These are phyloP conservation scores for Saccharomyces kudriavzevii DNA, from an alignment of 805 yeast species.

Conservation along the genomic window DNA sequence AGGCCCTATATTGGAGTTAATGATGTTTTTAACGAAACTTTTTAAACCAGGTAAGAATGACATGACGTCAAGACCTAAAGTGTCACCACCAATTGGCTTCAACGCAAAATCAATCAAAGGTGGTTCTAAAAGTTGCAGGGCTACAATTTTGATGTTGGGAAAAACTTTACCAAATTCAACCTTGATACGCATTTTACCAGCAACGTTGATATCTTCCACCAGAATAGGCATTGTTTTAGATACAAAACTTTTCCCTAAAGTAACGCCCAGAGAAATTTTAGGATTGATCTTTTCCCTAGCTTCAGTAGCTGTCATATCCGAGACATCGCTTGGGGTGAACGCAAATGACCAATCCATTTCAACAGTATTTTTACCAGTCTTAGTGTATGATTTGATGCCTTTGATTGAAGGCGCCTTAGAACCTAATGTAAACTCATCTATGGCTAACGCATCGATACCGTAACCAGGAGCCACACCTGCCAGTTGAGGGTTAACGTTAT, in stretches of 20 bases:
- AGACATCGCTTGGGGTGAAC: constrained; percentile 74
- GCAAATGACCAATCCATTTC: constrained; percentile 83
- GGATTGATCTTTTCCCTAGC: constrained; percentile 66
- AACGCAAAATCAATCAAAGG: constrained; percentile 71
- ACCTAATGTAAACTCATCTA: constrained; percentile 75
- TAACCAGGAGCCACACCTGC: constrained; percentile 73
- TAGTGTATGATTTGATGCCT: constrained; percentile 64
- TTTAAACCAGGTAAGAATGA: constrained; percentile 75
- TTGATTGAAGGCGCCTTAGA: constrained; percentile 71
- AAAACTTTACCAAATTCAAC: constrained; percentile 54
- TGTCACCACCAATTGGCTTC: constrained; percentile 84
- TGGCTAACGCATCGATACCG: constrained; percentile 65
- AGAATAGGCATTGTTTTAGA: constrained; percentile 69
- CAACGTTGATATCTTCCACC: constrained; percentile 72
- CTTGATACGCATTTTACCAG: constrained; percentile 61
- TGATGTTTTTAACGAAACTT: constrained; percentile 57
- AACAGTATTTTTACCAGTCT: constrained; percentile 54
- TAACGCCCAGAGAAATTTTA: constrained; percentile 71
- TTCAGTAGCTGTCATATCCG: constrained; percentile 74
- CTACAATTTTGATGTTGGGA: constrained; percentile 71
- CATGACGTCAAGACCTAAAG: constrained; percentile 81
- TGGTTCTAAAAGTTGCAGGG: constrained; percentile 66
- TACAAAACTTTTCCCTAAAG: constrained; percentile 72
- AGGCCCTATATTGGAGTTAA: constrained; percentile 65
- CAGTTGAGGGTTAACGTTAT: constrained; percentile 57